Evolutionary conservation across 495 filamentous ascomycete genomes (phyloP).

Genomic region (Hypoxylon fuscum): DNA sequence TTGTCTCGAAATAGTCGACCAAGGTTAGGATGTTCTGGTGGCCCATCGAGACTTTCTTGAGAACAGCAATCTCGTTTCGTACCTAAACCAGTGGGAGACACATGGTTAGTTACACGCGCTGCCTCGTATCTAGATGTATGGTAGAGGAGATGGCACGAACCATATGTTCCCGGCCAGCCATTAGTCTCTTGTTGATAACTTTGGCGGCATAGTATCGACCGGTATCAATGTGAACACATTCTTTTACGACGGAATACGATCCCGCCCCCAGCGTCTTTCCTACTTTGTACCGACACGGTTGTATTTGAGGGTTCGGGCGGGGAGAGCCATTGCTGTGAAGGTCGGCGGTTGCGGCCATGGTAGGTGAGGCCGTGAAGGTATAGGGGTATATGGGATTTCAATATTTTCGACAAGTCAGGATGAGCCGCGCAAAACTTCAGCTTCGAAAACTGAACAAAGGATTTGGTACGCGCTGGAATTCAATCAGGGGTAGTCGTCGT

Average conservation of each 20-base stretch:
- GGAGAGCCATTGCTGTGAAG: slow-evolving; percentile 41
- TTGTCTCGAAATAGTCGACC: slow-evolving; percentile 99
- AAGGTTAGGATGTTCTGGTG: slow-evolving; percentile 97
- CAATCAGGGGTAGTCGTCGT: slow-evolving; percentile 11
- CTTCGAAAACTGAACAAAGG: slow-evolving; percentile 14
- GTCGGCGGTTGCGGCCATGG: slow-evolving; percentile 47
- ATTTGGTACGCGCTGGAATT: slow-evolving; percentile 20
- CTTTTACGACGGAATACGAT: slow-evolving; percentile 98
- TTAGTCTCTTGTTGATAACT: slow-evolving; percentile 98
- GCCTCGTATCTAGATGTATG: neutral
- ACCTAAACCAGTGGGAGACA: slow-evolving; percentile 66
- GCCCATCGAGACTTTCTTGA: slow-evolving; percentile 96
- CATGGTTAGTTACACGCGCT: slow-evolving; percentile 21
- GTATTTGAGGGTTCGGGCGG: slow-evolving; percentile 54
- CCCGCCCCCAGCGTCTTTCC: slow-evolving; percentile 97
- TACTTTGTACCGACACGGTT: slow-evolving; percentile 87
- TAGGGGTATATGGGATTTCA: neutral
- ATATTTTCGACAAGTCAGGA: neutral
- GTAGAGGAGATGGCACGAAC: slow-evolving; percentile 56
- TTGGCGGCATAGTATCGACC: slow-evolving; percentile 98
- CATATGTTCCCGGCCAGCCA: slow-evolving; percentile 98
- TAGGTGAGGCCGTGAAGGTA: slow-evolving; percentile 8
- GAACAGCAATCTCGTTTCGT: slow-evolving; percentile 95
- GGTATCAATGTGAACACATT: slow-evolving; percentile 98
- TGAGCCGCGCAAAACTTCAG: neutral